A percentile compares a stretch with the other conserved stretches of the same genome.
phyloP scores from a whole-genome alignment of 768 basidiomycete species.

The Naganishia vaughanmartiniae region DNA sequence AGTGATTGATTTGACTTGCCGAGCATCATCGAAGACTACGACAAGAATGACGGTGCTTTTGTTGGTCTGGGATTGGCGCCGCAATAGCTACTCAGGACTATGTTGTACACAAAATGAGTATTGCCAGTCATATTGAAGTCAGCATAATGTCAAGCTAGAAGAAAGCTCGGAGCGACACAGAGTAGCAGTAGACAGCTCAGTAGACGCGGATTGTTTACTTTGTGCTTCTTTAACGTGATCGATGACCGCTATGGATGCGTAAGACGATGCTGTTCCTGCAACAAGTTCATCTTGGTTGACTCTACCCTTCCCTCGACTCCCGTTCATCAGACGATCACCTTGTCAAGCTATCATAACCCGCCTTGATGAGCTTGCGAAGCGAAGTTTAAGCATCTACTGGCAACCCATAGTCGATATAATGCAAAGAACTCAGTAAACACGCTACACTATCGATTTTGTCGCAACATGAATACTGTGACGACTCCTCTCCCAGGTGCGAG shows the following conservation, averaged over 20 bases:
- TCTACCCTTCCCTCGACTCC: not conserved
- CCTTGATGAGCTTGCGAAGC: too few relatives aligned
- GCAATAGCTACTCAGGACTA: not conserved
- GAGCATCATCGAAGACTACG: slow-evolving; percentile 5
- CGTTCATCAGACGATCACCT: too few relatives aligned
- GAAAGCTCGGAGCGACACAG: not conserved
- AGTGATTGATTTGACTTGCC: slow-evolving; percentile 10
- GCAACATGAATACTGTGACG: not conserved
- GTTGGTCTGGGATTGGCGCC: not conserved
- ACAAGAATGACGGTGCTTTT: not conserved
- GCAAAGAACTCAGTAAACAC: not conserved
- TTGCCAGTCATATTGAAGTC: not conserved
- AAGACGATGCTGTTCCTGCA: not conserved
- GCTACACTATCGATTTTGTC: not conserved
- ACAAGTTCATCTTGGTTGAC: not conserved
- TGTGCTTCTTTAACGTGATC: not conserved
- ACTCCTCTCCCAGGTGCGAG: not conserved
- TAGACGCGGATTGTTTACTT: slow-evolving; percentile 16
- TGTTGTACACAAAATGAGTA: not conserved
- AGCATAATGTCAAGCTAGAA: not conserved
- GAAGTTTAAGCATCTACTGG: not conserved
- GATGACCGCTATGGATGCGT: not conserved
- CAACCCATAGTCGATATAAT: not conserved
- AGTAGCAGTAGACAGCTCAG: not conserved
- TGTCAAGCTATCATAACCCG: too few relatives aligned